Evolutionary conservation across 176 grass and related monocot species (phyloP), one percentile per base, ranked within the genome.

Genomic region (Oryza glumipatula): DNA sequence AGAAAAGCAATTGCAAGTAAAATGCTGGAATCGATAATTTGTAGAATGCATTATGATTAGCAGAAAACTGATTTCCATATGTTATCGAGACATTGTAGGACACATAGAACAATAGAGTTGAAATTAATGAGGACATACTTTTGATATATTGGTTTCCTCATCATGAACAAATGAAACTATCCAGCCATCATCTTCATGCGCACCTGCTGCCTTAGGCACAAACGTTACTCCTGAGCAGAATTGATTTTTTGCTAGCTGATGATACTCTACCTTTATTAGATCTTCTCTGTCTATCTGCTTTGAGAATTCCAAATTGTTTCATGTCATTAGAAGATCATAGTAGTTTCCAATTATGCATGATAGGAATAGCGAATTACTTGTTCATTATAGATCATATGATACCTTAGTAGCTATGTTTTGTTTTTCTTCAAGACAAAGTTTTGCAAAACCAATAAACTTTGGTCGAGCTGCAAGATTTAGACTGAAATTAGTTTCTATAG

Each of bases 141-240:
- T 51, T 9, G 80, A 73, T 82, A 41, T 46, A 63, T 61, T 63
- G 9, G 47, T 73, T 4, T 56, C 80, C 45, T 82, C 80, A 33
- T 73, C 52, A 11, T 82, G 80, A 35, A 82, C 7, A 10, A 82
- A 82, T 4, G 80, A 63, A 19, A 82, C 26, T 73, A 82, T 33
- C 69, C 69, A 82, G 7, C 52, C 80, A 30, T 73, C 52, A 64
- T 73, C 80, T 45, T 82, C 69, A 28, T 82, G 51, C 6, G 9
- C 41, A 28, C 63, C 45, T 32, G 33, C 7, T 6, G 5, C 44
- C 36, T 26, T 69, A 8, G 63, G 23, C 15, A 84, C 73, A 77
- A 84, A 84, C 28, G 46, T 54, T 77, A 33, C 32, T 60, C 82
- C 82, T 28, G 73, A 84, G 48, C 73, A 84, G 47, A 84, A 84